Base-by-base conservation (phyloP, 2,329 filamentous ascomycete genomes). In the Botrytis medusae region DNA sequence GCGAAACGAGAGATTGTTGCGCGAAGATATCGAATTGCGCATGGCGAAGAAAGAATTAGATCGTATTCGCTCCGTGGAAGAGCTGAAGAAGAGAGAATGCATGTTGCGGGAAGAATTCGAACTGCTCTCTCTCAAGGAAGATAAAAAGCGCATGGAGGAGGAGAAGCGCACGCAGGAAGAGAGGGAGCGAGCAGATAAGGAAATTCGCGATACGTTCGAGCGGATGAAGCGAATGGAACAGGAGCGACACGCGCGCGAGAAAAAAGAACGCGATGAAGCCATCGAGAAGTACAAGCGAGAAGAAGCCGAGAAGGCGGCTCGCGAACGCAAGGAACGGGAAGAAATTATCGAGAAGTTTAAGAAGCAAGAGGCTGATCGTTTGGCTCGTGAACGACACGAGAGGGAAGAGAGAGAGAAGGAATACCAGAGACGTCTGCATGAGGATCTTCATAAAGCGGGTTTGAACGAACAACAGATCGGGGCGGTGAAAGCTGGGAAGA, bases 401-500 rank as follows among this genome's bases (percentile, higher is more conserved):
- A 85, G 86, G 44, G 82, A 84, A 72, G 84, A 88, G 77, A 81
- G 72, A 80, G 78, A 81, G 42, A 77, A 80, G 73, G 74, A 82
- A 69, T 81, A 82, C 57, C 84, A 87, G 78, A 83, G 83, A 40
- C 85, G 86, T 59, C 82, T 91, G 64, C 86, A 88, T 77, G 87
- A 90, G 75, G 86, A 90, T 68, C 82, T 91, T 54, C 81, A 87
- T 74, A 86, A 86, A 67, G 87, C 88, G 2, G 89, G 89, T 4
- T 82, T 91, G 60, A 85, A 87, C 77, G 87, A 90, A 77, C 85
- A 86, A 76, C 85, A 87, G 75, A 90, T 91, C 76, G 82, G 84
- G 60, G 87, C 88, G 32, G 87, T 91, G 74, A 88, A 77, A 88
- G 88, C 46, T 4, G 60, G 40, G 3, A 63, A 48, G 18, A 60